Percentiles rank a stretch among this genome's conserved stretches.
phyloP scores from a whole-genome alignment of 768 basidiomycete genomes.

The Rhodotorula graminis region DNA sequence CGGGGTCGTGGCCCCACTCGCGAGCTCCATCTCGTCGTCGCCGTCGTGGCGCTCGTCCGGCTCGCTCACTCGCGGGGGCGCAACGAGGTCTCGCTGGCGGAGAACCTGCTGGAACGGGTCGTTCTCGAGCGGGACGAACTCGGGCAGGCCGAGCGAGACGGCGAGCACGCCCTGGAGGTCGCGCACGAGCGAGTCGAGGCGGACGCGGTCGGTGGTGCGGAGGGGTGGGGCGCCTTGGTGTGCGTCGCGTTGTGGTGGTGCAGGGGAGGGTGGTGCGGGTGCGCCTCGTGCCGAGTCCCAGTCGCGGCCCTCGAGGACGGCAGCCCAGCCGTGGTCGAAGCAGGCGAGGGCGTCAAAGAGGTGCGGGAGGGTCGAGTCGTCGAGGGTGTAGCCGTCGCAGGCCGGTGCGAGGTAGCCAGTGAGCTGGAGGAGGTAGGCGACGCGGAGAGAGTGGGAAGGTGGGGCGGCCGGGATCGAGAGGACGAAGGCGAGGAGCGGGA shows the following conservation, averaged over 20 bases:
- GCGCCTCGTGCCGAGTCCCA: slow-evolving; percentile 4
- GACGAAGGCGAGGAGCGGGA: slow-evolving; percentile 23
- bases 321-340: slow-evolving; percentile 18
- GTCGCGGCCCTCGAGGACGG: slow-evolving; percentile 18
- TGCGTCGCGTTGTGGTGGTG: background rate
- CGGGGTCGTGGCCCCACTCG: slow-evolving; percentile 7
- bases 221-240: background rate
- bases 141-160: slow-evolving; percentile 10
- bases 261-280: background rate
- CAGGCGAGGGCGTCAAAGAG: slow-evolving; percentile 10
- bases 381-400: slow-evolving; percentile 24
- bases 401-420: slow-evolving; percentile 19
- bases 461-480: slow-evolving; percentile 23
- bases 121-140: slow-evolving; percentile 20
- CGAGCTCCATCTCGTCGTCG: background rate
- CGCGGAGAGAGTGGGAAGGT: slow-evolving; percentile 21
- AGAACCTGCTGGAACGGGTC: slow-evolving; percentile 18
- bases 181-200: slow-evolving; percentile 21
- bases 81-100: background rate
- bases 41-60: background rate
- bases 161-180: slow-evolving; percentile 9
- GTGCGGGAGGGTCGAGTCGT: background rate
- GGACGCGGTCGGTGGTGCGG: slow-evolving; percentile 22
- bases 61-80: background rate
- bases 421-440: slow-evolving; percentile 25